A percentile compares a stretch with the other conserved stretches of the same genome.
phyloP scores from a whole-genome alignment of 192 early-diverging fungal species.

The Rhizophagus sp. region DNA sequence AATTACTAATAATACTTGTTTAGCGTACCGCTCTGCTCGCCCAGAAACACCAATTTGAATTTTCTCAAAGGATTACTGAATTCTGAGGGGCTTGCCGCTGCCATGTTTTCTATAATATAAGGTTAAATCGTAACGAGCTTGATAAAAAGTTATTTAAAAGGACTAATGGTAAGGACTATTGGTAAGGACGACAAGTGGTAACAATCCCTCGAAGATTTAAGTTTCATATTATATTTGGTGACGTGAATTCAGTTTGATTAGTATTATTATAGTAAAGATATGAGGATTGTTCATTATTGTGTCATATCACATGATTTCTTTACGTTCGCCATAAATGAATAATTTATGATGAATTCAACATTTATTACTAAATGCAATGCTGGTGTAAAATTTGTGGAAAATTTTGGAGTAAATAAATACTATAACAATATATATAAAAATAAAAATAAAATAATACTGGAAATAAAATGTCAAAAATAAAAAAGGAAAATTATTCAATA shows the following conservation, averaged over 20 bases:
- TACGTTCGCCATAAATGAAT: too few relatives aligned
- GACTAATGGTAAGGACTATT: not conserved
- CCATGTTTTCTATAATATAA: not conserved
- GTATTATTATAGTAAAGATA: not conserved
- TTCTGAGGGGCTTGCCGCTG: conserved; percentile 33
- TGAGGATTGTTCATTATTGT: too few relatives aligned
- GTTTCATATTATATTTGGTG: not conserved
- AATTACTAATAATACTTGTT: not conserved
- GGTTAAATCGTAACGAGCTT: not conserved
- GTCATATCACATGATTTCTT: too few relatives aligned
- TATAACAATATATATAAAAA: not conserved
- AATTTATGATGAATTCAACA: not conserved
- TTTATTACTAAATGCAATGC: not conserved
- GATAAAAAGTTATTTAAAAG: not conserved
- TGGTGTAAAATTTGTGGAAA: not conserved
- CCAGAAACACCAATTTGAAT: conserved; percentile 99
- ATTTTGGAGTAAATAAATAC: not conserved
- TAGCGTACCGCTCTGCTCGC: conserved; percentile 94
- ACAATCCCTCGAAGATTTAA: not conserved
- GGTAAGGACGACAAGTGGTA: not conserved
- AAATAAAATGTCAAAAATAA: not conserved
- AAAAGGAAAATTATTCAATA: not conserved
- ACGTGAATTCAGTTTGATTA: not conserved
- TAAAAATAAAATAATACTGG: too few relatives aligned
- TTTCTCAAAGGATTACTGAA: conserved; percentile 73